Conservation (phyloP, 495 filamentous ascomycete genomes). For the Parathielavia appendiculata region DNA sequence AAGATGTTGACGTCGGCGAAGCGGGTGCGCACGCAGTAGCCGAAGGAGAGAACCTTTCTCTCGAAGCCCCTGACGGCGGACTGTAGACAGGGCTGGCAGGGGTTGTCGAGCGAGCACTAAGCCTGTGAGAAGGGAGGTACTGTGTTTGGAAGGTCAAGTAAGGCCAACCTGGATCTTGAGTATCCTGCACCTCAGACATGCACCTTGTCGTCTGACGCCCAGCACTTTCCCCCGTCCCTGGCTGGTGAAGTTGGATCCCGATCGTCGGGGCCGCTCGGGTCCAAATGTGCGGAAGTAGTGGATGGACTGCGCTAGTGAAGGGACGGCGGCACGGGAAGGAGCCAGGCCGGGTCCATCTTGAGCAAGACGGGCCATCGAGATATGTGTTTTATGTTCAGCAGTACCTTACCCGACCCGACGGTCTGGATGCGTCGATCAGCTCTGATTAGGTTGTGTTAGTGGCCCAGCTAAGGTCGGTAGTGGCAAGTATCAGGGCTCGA, state of each 20-base stretch:
- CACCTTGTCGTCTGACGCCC: slow-evolving; percentile 62
- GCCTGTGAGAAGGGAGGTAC: neutral
- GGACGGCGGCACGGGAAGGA: neutral
- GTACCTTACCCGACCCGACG: slow-evolving; percentile 6
- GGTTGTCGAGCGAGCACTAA: slow-evolving; percentile 28
- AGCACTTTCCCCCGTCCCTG: slow-evolving; percentile 59
- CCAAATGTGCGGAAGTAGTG: slow-evolving; percentile 19
- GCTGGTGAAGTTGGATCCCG: slow-evolving; percentile 54
- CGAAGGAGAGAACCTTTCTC: slow-evolving; percentile 26
- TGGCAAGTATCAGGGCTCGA: neutral
- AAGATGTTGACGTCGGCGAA: slow-evolving; percentile 33
- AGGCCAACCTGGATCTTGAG: slow-evolving; percentile 51
- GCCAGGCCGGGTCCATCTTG: neutral
- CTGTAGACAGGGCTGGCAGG: slow-evolving; percentile 24
- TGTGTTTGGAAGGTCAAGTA: neutral
- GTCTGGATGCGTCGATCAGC: slow-evolving; percentile 9
- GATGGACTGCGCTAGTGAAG: slow-evolving; percentile 21
- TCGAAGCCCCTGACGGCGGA: slow-evolving; percentile 25
- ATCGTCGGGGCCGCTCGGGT: neutral
- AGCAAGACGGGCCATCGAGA: neutral
- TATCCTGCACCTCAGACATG: slow-evolving; percentile 68
- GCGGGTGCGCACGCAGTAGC: slow-evolving; percentile 27
- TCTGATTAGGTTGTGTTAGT: neutral
- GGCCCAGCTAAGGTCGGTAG: neutral
- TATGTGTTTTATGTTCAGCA: neutral